Percentiles rank a stretch among this genome's conserved stretches.
Evolutionary conservation across 2,329 filamentous ascomycete genomes (phyloP).

Genomic region (Sclerotinia nivalis): DNA sequence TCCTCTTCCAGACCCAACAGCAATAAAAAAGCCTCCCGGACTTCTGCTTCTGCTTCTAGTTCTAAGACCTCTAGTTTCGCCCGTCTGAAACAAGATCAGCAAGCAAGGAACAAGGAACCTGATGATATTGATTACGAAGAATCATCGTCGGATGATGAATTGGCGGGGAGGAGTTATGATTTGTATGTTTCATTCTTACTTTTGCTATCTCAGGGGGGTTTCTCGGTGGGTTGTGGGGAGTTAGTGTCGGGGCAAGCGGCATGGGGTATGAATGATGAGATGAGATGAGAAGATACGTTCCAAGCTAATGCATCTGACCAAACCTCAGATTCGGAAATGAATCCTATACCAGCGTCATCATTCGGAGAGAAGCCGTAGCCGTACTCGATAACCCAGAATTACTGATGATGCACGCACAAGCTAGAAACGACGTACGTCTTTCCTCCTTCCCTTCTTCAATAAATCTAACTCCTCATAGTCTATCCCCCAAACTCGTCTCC

Average conservation of each 20-base stretch:
- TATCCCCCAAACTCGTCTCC: conserved; percentile 55
- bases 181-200: conserved; percentile 26
- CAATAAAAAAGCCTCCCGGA: neutral
- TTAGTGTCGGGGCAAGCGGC: no score
- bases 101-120: conserved; percentile 60
- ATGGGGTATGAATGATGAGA: neutral
- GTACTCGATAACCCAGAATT: conserved; percentile 59
- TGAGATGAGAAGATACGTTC: neutral
- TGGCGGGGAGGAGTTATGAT: conserved; percentile 27
- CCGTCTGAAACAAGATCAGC: conserved; percentile 55
- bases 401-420: conserved; percentile 60
- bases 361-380: conserved; percentile 51
- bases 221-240: neutral
- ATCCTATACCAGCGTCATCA: conserved; percentile 31
- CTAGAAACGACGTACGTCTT: conserved; percentile 53
- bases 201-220: neutral
- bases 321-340: conserved; percentile 34
- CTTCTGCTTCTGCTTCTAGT: neutral
- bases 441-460: no score
- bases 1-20: conserved; percentile 20
- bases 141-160: conserved; percentile 26
- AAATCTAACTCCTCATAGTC: conserved; percentile 46
- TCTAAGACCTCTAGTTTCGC: conserved; percentile 44
- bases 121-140: conserved; percentile 44
- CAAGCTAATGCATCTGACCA: neutral